Evolutionary conservation across 1,139 yeast genomes (phyloP).

Genomic region (Yamadazyma siamensis): DNA sequence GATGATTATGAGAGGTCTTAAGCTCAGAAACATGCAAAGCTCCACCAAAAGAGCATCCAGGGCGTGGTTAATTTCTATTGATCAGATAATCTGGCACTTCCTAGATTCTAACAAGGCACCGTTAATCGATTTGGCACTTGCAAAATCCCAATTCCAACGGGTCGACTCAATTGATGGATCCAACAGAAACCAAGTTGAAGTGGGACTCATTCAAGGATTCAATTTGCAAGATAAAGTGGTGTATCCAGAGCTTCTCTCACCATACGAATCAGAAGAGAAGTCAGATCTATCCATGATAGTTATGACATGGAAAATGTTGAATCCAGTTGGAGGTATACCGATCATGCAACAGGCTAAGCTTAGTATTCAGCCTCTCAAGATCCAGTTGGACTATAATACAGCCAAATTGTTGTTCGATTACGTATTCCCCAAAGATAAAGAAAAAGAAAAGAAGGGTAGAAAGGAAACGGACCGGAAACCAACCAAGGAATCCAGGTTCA

Average conservation of each 20-base stretch:
- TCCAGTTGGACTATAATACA: slow-evolving; percentile 70
- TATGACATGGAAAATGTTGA: slow-evolving; percentile 69
- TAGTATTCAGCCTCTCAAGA: slow-evolving; percentile 62
- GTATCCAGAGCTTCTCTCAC: slow-evolving; percentile 72
- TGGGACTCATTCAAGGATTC: slow-evolving; percentile 67
- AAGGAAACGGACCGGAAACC: no score
- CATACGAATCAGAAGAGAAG: slow-evolving; percentile 25
- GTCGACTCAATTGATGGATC: slow-evolving; percentile 53
- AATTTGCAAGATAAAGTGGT: slow-evolving; percentile 58
- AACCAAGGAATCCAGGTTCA: no score
- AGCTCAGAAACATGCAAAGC: slow-evolving; percentile 39
- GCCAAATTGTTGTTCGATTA: slow-evolving; percentile 62
- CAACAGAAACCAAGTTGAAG: slow-evolving; percentile 57
- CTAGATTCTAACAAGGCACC: slow-evolving; percentile 59
- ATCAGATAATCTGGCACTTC: slow-evolving; percentile 71
- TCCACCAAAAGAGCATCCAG: slow-evolving; percentile 26
- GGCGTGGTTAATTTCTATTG: slow-evolving; percentile 44
- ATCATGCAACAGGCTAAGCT: slow-evolving; percentile 48
- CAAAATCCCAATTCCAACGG: slow-evolving; percentile 58
- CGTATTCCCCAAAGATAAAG: slow-evolving; percentile 53
- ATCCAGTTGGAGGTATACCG: slow-evolving; percentile 84
- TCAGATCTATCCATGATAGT: slow-evolving; percentile 31
- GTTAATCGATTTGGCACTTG: slow-evolving; percentile 69
- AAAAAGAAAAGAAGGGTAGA: slow-evolving; percentile 5
- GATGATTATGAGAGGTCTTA: slow-evolving; percentile 65